Base-by-base conservation (phyloP, 2,329 filamentous ascomycete species). In the Torrubiella hemipterigena region DNA sequence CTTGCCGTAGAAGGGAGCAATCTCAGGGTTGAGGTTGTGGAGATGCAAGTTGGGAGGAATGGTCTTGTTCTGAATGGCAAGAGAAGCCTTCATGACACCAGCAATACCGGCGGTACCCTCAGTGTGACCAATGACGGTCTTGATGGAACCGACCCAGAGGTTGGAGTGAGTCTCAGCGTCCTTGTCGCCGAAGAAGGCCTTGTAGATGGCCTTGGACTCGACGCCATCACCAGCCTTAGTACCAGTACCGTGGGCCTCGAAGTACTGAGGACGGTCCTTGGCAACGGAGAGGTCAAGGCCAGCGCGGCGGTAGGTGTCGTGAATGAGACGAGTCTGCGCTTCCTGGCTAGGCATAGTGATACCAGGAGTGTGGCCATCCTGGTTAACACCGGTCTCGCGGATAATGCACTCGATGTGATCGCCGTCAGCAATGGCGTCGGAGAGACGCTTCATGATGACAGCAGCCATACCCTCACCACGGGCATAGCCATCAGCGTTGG, bases 281-380 rank as follows among this genome's bases (percentile, higher is more conserved):
- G 34, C 30, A 15, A 41, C 40, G 5, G 33, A 31, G 3, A 46
- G 37, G 33, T 59, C 49, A 5, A 65, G 44, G 3, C 57, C 56
- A 8, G 57, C 55, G 19, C 43, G 43, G 3, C 35, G 31, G 38
- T 65, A 65, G 0, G 53, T 55, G 3, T 44, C 36, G 5, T 44
- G 37, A 32, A 66, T 64, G 5, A 63, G 44, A 5, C 43, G 38
- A 6, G 48, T 45, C 36, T 65, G 62, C 1, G 61, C 58, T 4
- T 49, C 48, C 1, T 50, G 51, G 30, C 54, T 71, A 0, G 73
- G 72, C 54, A 68, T 61, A 0, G 69, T 73, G 29, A 74, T 67
- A 5, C 67, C 68, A 0, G 66, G 66, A 1, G 59, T 64, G 34
- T 49, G 61, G 14, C 71, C 71, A 42, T 75, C 69, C 38, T 63